Percentiles rank a stretch among this genome's conserved stretches.
phyloP scores from a whole-genome alignment of 345 rosid species.

The Sonneratia alba region DNA sequence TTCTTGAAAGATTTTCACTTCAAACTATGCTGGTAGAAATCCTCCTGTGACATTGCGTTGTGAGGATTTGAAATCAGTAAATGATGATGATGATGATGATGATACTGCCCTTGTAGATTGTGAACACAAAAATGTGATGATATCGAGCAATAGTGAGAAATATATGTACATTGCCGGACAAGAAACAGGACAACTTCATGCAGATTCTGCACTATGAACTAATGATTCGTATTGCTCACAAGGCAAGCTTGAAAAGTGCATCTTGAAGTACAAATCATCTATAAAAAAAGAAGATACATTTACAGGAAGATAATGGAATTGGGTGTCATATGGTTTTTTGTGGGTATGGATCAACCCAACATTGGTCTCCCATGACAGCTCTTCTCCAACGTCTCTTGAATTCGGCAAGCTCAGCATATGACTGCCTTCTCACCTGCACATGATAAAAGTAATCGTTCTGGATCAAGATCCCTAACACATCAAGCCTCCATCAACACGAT shows the following conservation, averaged over 20 bases:
- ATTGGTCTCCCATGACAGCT: slow-evolving; percentile 35
- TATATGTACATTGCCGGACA: neutral
- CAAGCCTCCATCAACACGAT: too few relatives aligned
- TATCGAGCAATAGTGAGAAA: neutral
- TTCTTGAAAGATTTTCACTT: neutral
- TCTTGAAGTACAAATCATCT: neutral
- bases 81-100: neutral
- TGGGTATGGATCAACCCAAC: slow-evolving; percentile 49
- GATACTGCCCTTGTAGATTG: neutral
- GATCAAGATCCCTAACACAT: neutral
- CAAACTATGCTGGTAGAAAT: neutral
- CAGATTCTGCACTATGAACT: neutral
- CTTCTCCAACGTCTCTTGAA: slow-evolving; percentile 39
- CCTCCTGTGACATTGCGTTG: neutral
- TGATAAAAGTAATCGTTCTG: neutral
- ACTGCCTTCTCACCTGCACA: slow-evolving; percentile 57
- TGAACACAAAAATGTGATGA: neutral
- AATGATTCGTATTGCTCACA: too few relatives aligned
- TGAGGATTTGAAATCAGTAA: neutral
- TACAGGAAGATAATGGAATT: neutral
- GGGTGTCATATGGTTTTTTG: neutral
- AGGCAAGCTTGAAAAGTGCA: neutral
- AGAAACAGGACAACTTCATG: neutral
- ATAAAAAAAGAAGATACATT: neutral
- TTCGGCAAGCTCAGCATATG: slow-evolving; percentile 32